Percentiles rank a stretch among this genome's conserved stretches.
Conservation (phyloP, 208 protist genomes). For the Crithidia expoeki region DNA sequence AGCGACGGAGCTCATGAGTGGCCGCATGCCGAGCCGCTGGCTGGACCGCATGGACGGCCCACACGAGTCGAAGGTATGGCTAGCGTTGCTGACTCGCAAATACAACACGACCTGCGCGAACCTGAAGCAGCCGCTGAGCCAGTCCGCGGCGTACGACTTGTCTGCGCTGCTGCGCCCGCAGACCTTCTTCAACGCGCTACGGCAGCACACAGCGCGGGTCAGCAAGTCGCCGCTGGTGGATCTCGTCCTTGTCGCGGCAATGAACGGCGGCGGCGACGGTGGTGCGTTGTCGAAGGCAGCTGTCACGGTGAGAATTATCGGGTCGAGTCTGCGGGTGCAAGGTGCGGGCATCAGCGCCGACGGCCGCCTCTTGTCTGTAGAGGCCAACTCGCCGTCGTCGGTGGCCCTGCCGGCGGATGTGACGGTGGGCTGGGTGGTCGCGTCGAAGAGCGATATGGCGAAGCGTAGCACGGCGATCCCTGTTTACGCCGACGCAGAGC, state of each 20-base stretch:
- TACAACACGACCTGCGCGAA: conserved; percentile 41
- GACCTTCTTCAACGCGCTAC: conserved; percentile 96
- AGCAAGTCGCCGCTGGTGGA: conserved; percentile 76
- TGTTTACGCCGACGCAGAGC: conserved; percentile 74
- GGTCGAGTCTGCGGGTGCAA: conserved; percentile 71
- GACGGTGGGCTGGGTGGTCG: conserved; percentile 60
- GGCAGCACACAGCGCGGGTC: conserved; percentile 92
- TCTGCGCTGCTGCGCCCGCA: conserved; percentile 89
- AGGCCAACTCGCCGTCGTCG: conserved; percentile 72
- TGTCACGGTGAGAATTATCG: conserved; percentile 54
- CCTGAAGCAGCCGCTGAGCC: conserved; percentile 43
- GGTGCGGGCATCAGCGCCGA: conserved; percentile 58
- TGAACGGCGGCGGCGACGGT: conserved; percentile 12
- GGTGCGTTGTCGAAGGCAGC: conserved; percentile 6
- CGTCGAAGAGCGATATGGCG: conserved; percentile 22
- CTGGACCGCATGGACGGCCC: conserved; percentile 86
- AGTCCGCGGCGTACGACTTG: conserved; percentile 76
- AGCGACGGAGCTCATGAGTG: conserved; percentile 79
- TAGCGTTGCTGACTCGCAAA: conserved; percentile 71
- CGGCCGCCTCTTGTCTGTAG: conserved; percentile 39
- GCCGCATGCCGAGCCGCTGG: conserved; percentile 89
- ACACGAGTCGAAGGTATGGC: conserved; percentile 78
- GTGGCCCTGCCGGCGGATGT: conserved; percentile 55
- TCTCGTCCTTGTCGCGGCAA: conserved; percentile 63
- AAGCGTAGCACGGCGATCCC: conserved; percentile 46